Evolutionary conservation across 2,329 filamentous ascomycete genomes (phyloP).

Genomic region (Monosporascus sp.): DNA sequence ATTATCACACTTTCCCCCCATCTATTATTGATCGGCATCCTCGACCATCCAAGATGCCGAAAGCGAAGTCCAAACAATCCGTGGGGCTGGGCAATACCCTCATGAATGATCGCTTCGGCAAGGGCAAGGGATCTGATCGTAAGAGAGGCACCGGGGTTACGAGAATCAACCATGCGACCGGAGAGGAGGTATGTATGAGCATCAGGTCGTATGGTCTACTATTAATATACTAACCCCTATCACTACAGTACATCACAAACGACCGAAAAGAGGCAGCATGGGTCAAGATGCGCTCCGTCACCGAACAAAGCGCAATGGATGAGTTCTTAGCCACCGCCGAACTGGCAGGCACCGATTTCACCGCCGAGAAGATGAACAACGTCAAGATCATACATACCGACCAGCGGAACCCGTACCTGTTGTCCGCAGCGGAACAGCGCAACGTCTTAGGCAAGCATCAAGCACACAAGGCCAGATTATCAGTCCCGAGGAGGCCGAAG

Average conservation of each 20-base stretch:
- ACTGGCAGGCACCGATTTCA: conserved; percentile 97
- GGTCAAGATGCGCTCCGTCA: conserved; percentile 99
- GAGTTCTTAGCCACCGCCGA: conserved; percentile 96
- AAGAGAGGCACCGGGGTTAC: conserved; percentile 60
- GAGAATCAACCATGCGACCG: conserved; percentile 72
- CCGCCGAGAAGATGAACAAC: conserved; percentile 97
- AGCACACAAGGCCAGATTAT: conserved; percentile 72
- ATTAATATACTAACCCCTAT: neutral
- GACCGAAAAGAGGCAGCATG: conserved; percentile 85
- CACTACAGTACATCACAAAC: conserved; percentile 77
- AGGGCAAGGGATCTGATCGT: conserved; percentile 79
- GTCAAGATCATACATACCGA: conserved; percentile 98
- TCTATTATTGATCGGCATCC: neutral
- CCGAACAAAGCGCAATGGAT: conserved; percentile 92
- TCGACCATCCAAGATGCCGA: conserved; percentile 41
- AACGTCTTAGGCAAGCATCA: conserved; percentile 75
- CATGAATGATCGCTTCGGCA: conserved; percentile 98
- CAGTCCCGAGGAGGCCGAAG: conserved; percentile 81
- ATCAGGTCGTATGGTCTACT: neutral
- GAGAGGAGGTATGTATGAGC: conserved; percentile 56
- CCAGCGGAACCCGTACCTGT: conserved; percentile 89
- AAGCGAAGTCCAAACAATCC: conserved; percentile 88
- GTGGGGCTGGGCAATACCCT: conserved; percentile 94
- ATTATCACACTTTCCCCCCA: too few species aligned
- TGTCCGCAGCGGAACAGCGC: conserved; percentile 80